Percentiles rank a stretch among this genome's conserved stretches.
Conservation (phyloP, 345 rosid genomes). For the Rhodamnia argentea region DNA sequence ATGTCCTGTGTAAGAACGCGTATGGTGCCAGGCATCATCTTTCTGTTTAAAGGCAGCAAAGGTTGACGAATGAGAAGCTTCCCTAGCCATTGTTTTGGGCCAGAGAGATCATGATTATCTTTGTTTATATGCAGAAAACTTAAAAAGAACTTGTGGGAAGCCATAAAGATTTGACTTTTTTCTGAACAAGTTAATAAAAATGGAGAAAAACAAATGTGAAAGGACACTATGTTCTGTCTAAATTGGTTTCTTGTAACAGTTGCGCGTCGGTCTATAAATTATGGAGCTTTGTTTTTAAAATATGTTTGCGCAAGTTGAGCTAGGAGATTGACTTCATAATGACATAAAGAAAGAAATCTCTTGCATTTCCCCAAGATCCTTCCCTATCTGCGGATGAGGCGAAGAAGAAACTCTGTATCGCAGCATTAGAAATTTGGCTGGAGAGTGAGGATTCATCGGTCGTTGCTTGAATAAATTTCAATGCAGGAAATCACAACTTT, state of each 20-base stretch:
- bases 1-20: neutral
- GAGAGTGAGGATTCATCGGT: neutral
- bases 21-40: neutral
- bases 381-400: neutral
- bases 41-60: slow-evolving; percentile 21
- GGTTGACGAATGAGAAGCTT: slow-evolving; percentile 16
- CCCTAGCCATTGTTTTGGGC: neutral
- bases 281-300: neutral
- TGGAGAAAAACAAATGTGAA: neutral
- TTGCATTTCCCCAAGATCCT: neutral
- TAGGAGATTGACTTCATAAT: neutral
- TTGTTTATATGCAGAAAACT: neutral
- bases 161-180: neutral
- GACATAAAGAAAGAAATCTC: neutral
- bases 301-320: neutral
- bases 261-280: neutral
- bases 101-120: neutral
- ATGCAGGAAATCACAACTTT: neutral
- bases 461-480: neutral
- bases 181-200: neutral
- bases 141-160: neutral
- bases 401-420: neutral
- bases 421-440: neutral
- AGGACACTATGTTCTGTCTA: neutral
- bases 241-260: neutral